These are phyloP conservation scores for Hymenoscyphus albidus DNA, from an alignment of 2,329 filamentous ascomycete genomes.

Conservation along the genomic window DNA sequence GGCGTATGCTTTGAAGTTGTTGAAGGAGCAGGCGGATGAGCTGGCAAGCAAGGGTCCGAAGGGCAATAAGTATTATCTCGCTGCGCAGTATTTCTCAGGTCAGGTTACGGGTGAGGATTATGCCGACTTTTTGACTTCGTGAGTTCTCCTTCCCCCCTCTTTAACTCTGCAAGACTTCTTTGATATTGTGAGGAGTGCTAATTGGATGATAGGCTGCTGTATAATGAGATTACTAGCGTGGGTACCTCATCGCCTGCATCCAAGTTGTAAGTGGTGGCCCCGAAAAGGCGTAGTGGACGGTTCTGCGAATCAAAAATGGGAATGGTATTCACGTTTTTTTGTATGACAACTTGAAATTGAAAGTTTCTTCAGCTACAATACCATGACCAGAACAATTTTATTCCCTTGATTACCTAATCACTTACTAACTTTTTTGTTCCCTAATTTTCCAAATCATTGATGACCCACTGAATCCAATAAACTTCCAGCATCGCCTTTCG, in stretches of 20 bases:
- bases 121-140: constrained; percentile 89
- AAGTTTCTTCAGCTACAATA: background rate
- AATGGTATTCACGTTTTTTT: background rate
- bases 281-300: background rate
- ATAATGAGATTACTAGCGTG: constrained; percentile 80
- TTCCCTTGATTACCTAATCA: too few species aligned
- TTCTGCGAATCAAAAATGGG: background rate
- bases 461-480: too few species aligned
- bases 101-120: constrained; percentile 98
- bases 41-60: constrained; percentile 70
- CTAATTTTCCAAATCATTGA: too few species aligned
- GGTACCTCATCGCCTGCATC: constrained; percentile 42
- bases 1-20: constrained; percentile 78
- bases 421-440: too few species aligned
- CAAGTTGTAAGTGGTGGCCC: constrained; percentile 26
- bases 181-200: constrained; percentile 1
- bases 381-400: too few species aligned
- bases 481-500: too few species aligned
- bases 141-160: constrained; percentile 37
- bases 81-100: constrained; percentile 84
- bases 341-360: constrained; percentile 1
- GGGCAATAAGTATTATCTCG: constrained; percentile 88
- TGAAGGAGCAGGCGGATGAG: constrained; percentile 79
- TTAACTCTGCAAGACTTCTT: background rate
- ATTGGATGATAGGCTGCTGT: constrained; percentile 61